A percentile compares a stretch with the other conserved stretches of the same genome.
phyloP scores from a whole-genome alignment of 768 basidiomycete species.

The Boletus tylopilopsis region DNA sequence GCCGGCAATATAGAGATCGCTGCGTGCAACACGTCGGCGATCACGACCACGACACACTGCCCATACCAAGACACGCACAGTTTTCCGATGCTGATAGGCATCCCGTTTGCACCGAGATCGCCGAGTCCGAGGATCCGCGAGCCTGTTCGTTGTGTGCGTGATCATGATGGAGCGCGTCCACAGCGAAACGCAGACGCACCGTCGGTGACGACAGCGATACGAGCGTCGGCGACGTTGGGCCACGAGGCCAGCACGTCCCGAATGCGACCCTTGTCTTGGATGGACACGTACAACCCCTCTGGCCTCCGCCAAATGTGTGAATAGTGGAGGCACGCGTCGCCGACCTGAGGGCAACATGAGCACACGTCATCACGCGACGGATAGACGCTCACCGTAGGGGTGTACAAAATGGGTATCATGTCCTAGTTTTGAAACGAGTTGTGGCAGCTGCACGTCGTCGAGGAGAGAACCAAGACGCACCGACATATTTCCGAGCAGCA shows the following conservation, averaged over 20 bases:
- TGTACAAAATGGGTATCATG: constrained; percentile 69
- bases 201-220: constrained; percentile 78
- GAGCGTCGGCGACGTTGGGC: constrained; percentile 41
- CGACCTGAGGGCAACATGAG: constrained; percentile 35
- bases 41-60: not conserved
- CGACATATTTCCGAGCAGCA: constrained; percentile 57
- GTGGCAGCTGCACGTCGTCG: no score
- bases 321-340: constrained; percentile 69
- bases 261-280: constrained; percentile 64
- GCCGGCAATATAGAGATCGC: constrained; percentile 66
- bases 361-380: not conserved
- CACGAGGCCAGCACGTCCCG: constrained; percentile 52
- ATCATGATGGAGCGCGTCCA: not conserved
- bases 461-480: no score
- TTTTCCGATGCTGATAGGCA: constrained; percentile 69
- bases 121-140: constrained; percentile 73
- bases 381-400: constrained; percentile 52
- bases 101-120: constrained; percentile 38
- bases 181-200: constrained; percentile 35
- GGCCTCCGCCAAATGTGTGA: constrained; percentile 66
- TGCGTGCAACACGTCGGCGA: constrained; percentile 22
- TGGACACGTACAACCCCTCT: constrained; percentile 59
- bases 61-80: constrained; percentile 39
- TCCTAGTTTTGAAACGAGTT: constrained; percentile 30
- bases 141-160: constrained; percentile 25